These are phyloP conservation scores for Alliaria petiolata DNA, from an alignment of 345 rosid species.

Conservation along the genomic window DNA sequence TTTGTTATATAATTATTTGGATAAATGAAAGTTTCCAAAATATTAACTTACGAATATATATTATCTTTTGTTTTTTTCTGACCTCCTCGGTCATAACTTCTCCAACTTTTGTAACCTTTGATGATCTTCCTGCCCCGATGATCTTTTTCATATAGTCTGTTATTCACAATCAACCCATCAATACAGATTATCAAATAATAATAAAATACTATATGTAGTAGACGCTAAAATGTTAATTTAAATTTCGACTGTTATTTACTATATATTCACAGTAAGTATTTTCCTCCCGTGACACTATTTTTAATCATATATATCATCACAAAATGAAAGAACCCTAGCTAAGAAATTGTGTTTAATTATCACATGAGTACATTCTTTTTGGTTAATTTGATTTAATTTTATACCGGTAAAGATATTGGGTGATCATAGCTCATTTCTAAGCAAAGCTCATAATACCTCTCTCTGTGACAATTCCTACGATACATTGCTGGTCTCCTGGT, in stretches of 20 bases:
- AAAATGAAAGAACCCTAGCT: not conserved
- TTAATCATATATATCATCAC: not conserved
- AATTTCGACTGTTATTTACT: not conserved
- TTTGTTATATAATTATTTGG: not conserved
- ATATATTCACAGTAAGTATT: not conserved
- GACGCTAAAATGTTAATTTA: not conserved
- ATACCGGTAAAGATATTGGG: not conserved
- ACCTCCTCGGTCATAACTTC: slow-evolving; percentile 90
- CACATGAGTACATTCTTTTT: not conserved
- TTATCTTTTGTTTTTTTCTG: no score
- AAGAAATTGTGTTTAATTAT: not conserved
- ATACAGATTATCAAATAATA: not conserved
- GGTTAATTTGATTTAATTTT: not conserved
- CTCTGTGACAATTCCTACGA: slow-evolving; percentile 89
- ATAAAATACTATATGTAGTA: not conserved
- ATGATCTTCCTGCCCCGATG: slow-evolving; percentile 59
- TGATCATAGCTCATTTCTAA: not conserved
- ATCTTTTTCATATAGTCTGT: slow-evolving; percentile 78
- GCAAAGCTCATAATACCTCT: slow-evolving; percentile 54
- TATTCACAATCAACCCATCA: not conserved
- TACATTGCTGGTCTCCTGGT: slow-evolving; percentile 60
- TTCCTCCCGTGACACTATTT: not conserved
- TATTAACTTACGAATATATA: no score
- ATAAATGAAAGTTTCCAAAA: not conserved
- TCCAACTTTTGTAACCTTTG: slow-evolving; percentile 64